These are phyloP conservation scores for Pogostemon cablin DNA, from an alignment of 257 asterid species.

Conservation along the genomic window DNA sequence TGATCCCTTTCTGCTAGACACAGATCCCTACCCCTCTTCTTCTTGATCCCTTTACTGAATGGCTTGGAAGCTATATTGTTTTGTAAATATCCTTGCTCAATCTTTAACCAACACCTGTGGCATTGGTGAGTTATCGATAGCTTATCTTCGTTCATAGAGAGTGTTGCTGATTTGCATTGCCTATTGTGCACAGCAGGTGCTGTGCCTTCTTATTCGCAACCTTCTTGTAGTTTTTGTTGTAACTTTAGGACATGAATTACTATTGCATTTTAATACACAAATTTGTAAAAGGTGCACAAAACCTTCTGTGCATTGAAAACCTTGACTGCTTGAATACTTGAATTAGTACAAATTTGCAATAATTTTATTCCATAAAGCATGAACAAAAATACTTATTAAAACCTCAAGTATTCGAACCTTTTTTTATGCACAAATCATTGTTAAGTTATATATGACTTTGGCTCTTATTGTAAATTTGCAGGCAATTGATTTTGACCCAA, in stretches of 20 bases:
- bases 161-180: no score
- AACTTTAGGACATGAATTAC: no score
- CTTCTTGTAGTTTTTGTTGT: no score
- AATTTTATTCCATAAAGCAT: background rate
- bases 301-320: no score
- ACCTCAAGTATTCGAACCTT: background rate
- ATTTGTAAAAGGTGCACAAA: no score
- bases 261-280: no score
- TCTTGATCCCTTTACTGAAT: background rate
- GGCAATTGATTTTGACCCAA: slow-evolving; percentile 93
- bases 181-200: no score
- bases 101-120: background rate
- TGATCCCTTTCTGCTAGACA: background rate
- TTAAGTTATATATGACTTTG: background rate
- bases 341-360: background rate
- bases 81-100: background rate
- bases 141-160: background rate
- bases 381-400: background rate
- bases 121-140: background rate
- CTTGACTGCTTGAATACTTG: no score
- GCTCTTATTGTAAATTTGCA: slow-evolving; percentile 42
- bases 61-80: background rate
- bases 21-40: background rate
- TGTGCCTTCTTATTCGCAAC: no score
- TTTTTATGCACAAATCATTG: background rate